Evolutionary conservation across 2,329 filamentous ascomycete genomes (phyloP).

Genomic region (Aspergillus texensis): DNA sequence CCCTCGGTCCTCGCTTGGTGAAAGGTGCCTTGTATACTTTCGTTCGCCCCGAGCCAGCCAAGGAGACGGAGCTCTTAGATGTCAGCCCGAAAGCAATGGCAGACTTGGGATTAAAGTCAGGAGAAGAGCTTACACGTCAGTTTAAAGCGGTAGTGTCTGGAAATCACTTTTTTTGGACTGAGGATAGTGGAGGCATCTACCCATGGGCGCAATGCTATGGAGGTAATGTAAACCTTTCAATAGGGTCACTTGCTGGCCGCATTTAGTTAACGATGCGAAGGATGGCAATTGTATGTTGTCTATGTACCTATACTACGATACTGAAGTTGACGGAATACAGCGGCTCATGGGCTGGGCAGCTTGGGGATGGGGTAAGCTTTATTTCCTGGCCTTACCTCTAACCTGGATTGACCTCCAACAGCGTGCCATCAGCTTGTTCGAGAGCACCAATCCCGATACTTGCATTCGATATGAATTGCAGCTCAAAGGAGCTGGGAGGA

Average conservation of each 20-base stretch:
- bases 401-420: constrained; percentile 21
- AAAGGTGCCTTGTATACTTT: constrained; percentile 85
- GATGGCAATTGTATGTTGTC: constrained; percentile 53
- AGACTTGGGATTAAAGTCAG: constrained; percentile 74
- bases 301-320: not conserved
- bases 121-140: constrained; percentile 69
- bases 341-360: constrained; percentile 91
- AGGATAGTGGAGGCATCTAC: constrained; percentile 77
- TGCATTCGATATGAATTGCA: constrained; percentile 84
- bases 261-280: constrained; percentile 30
- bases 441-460: constrained; percentile 74
- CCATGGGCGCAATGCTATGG: constrained; percentile 99
- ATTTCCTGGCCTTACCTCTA: not conserved
- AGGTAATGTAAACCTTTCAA: constrained; percentile 61
- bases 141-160: constrained; percentile 80
- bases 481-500: constrained; percentile 89
- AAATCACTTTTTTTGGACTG: constrained; percentile 77
- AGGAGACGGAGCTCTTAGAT: constrained; percentile 76
- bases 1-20: constrained; percentile 80
- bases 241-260: not conserved
- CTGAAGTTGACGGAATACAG: constrained; percentile 40
- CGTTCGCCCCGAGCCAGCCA: constrained; percentile 75
- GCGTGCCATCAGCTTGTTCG: constrained; percentile 90
- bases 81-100: constrained; percentile 77
- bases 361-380: constrained; percentile 73